phyloP scores from a whole-genome alignment of 139 green algal genomes.

The Pleodorina starrii region DNA sequence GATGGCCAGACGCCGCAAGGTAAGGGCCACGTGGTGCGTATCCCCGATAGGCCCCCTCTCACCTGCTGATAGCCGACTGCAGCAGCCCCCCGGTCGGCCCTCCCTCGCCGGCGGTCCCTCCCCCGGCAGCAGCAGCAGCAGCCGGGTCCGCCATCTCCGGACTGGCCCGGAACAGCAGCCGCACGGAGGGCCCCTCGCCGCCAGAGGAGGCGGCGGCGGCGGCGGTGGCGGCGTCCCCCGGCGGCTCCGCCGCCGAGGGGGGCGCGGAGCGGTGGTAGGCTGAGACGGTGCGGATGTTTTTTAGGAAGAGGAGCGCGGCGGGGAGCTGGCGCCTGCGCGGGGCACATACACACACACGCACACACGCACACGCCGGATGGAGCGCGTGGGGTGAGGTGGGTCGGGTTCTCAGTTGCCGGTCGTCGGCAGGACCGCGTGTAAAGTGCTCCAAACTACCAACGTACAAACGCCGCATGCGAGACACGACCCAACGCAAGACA shows the following conservation, averaged over 20 bases:
- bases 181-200: neutral
- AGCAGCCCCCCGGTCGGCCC: constrained; percentile 1
- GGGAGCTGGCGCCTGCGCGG: constrained; percentile 55
- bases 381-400: no score
- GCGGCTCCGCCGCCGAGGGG: neutral
- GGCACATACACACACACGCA: no score
- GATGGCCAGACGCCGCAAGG: no score
- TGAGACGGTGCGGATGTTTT: constrained; percentile 63
- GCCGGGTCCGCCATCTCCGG: neutral
- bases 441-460: no score
- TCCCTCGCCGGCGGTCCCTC: neutral
- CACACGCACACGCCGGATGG: no score
- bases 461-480: no score
- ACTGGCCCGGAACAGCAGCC: constrained; percentile 35
- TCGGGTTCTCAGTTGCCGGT: no score
- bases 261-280: constrained; percentile 2
- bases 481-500: no score
- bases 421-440: no score
- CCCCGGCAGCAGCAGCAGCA: neutral
- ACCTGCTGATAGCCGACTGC: constrained; percentile 30
- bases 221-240: neutral
- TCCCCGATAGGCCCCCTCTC: neutral
- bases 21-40: no score
- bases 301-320: constrained; percentile 83
- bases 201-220: neutral